These are phyloP conservation scores for Geranomyces variabilis DNA, from an alignment of 192 early-diverging fungal species.

Conservation along the genomic window DNA sequence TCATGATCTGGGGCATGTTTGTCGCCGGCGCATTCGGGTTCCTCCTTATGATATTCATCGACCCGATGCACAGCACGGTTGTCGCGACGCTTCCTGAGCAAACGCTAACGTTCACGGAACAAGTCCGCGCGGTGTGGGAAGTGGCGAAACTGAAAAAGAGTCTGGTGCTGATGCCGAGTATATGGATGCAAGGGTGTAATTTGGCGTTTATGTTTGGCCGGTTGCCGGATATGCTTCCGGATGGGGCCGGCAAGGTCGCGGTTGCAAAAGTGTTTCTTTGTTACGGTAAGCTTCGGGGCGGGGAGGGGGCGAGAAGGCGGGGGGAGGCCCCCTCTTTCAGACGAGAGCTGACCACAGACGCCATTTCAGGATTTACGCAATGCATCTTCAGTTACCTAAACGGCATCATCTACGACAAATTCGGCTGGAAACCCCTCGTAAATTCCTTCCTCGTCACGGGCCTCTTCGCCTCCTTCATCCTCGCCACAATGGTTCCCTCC, in stretches of 20 bases:
- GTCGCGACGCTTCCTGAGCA: background rate
- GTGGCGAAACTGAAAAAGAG: slow-evolving; percentile 27
- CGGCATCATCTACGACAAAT: slow-evolving; percentile 38
- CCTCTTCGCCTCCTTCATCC: slow-evolving; percentile 7
- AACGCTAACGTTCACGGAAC: slow-evolving; percentile 10
- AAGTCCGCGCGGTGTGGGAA: slow-evolving; percentile 16
- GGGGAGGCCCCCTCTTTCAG: too few relatives aligned
- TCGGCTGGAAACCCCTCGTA: slow-evolving; percentile 28
- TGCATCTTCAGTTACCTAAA: slow-evolving; percentile 33
- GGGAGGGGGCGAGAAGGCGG: too few relatives aligned
- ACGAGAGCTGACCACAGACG: background rate
- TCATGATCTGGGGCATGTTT: slow-evolving; percentile 36
- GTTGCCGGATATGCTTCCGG: slow-evolving; percentile 21
- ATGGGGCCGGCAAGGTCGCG: slow-evolving; percentile 10
- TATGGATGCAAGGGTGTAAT: slow-evolving; percentile 37
- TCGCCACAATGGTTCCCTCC: slow-evolving; percentile 24
- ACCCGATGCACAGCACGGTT: slow-evolving; percentile 17
- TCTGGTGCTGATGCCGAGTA: slow-evolving; percentile 22
- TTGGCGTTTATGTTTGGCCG: slow-evolving; percentile 35
- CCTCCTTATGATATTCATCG: slow-evolving; percentile 15
- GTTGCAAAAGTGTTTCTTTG: slow-evolving; percentile 32
- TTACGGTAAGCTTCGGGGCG: slow-evolving; percentile 34
- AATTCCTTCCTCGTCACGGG: slow-evolving; percentile 23
- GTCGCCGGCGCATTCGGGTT: slow-evolving; percentile 10
- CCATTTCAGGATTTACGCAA: slow-evolving; percentile 21